Evolutionary conservation across 192 early-diverging fungal species (phyloP), one percentile per base, ranked within the genome.

Genomic region (Backusella westeae): DNA sequence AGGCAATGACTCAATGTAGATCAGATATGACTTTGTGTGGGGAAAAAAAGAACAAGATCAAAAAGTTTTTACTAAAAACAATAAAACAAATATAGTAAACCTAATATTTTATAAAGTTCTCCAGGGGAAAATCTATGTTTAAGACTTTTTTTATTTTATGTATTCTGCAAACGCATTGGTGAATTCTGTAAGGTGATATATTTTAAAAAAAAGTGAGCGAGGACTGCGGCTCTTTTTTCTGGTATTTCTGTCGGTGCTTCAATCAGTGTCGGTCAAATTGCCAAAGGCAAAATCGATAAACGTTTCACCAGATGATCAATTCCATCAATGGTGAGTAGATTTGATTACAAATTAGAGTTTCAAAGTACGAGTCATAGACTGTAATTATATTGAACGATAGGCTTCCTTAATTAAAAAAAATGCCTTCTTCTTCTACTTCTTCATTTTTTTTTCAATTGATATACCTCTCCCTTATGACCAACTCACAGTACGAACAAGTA

Each of bases 331-430:
- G 46, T 49, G 17, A 1, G 29, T 59, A 59, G 56, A 59, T 59
- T 59, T 59, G 56, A 63, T 63, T 26, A 63, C 23, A 63, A 63
- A 63, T 63, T 63, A 29, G 56, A 63, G 56, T 63, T 63, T 26
- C 26, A 63, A 63, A 63, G 26, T 26, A 63, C 53, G 56, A 63
- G 56, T 63, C 56, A 63, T 63, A 63, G 23, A 10, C 12, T 9
- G 8, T 12, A 29, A 29, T 29, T 63, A 63, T 63, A 56, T 56
- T 26, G 53, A 23, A 63, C 23, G 26, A 63, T 63, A 3, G 12
- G 29, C 56, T 63, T 59, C 56, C 14, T 29, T 63, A 63, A 63
- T 63, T 63, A 63, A 63, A 49, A 49, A 49, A 49, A 6, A 6
- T 0, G 2, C 0, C 32, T 32, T 26, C 56, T 59, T 59, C 23